Percentiles rank a stretch among this genome's conserved stretches.
Evolutionary conservation across 805 yeast genomes (phyloP).

Genomic region (Spathaspora gorwiae): DNA sequence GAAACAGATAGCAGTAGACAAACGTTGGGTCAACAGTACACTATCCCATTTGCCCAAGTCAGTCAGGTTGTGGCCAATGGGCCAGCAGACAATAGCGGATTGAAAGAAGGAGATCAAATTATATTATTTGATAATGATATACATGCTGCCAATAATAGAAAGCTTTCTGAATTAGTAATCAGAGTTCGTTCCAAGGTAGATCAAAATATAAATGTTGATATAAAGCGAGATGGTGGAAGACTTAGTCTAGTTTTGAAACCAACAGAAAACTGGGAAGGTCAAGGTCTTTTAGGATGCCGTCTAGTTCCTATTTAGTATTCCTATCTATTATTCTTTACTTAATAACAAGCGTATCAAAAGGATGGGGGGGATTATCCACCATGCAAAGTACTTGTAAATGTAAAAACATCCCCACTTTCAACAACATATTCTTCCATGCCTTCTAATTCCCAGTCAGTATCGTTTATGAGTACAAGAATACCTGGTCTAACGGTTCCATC

Average conservation of each 20-base stretch:
- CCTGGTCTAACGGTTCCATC: constrained; percentile 88
- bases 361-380: constrained; percentile 52
- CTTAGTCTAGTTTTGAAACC: constrained; percentile 35
- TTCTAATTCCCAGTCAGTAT: constrained; percentile 95
- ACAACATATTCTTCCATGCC: constrained; percentile 81
- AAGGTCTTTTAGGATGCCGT: constrained; percentile 67
- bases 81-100: constrained; percentile 56
- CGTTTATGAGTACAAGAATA: constrained; percentile 83
- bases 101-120: constrained; percentile 51
- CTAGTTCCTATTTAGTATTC: constrained; percentile 35
- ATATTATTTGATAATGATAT: constrained; percentile 48
- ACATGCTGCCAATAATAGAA: constrained; percentile 52
- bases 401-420: constrained; percentile 69
- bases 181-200: constrained; percentile 39
- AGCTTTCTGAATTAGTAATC: constrained; percentile 40
- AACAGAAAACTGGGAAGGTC: constrained; percentile 55
- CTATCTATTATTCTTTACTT: too few species aligned
- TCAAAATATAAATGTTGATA: constrained; percentile 19
- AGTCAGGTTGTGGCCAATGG: constrained; percentile 45
- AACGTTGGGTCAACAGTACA: neutral
- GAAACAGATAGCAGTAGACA: neutral
- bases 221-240: constrained; percentile 26
- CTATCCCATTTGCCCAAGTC: constrained; percentile 54
- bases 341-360: neutral
- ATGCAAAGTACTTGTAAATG: constrained; percentile 90